phyloP scores from a whole-genome alignment of 1,139 yeast genomes.

The Candida sp. region DNA sequence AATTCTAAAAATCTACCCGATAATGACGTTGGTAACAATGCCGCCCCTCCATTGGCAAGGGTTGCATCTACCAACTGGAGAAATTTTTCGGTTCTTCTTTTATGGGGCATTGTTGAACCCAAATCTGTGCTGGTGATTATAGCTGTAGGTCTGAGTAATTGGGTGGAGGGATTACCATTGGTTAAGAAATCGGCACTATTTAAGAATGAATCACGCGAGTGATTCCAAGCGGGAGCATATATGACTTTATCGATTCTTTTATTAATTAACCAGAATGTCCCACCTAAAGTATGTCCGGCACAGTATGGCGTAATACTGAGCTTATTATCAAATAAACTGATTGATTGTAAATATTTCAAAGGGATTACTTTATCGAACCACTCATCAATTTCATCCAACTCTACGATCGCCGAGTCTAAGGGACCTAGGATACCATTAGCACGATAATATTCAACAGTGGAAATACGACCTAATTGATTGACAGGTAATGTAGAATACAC shows the following conservation, averaged over 20 bases:
- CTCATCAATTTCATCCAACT: constrained; percentile 73
- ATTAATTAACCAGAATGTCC: constrained; percentile 79
- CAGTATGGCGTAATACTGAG: constrained; percentile 76
- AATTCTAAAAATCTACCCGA: constrained; percentile 83
- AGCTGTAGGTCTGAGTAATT: constrained; percentile 77
- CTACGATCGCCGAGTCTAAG: constrained; percentile 56
- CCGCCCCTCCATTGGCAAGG: constrained; percentile 69
- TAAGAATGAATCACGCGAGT: constrained; percentile 81
- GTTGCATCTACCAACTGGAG: constrained; percentile 64
- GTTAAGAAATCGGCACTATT: constrained; percentile 73
- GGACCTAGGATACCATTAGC: constrained; percentile 77
- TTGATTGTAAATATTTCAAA: constrained; percentile 77
- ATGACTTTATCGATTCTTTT: constrained; percentile 75
- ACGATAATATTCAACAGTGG: constrained; percentile 80
- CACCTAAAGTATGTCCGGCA: constrained; percentile 94
- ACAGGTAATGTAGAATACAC: constrained; percentile 89
- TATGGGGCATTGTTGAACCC: constrained; percentile 66
- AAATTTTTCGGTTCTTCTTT: constrained; percentile 62
- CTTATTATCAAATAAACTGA: constrained; percentile 58
- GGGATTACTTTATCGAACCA: constrained; percentile 69
- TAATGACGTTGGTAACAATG: constrained; percentile 78
- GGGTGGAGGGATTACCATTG: constrained; percentile 54
- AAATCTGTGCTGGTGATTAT: constrained; percentile 74
- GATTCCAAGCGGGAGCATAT: constrained; percentile 96
- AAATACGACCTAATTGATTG: constrained; percentile 77